These are phyloP conservation scores for Cercospora sp. DNA, from an alignment of 2,329 filamentous ascomycete species.

Conservation along the genomic window DNA sequence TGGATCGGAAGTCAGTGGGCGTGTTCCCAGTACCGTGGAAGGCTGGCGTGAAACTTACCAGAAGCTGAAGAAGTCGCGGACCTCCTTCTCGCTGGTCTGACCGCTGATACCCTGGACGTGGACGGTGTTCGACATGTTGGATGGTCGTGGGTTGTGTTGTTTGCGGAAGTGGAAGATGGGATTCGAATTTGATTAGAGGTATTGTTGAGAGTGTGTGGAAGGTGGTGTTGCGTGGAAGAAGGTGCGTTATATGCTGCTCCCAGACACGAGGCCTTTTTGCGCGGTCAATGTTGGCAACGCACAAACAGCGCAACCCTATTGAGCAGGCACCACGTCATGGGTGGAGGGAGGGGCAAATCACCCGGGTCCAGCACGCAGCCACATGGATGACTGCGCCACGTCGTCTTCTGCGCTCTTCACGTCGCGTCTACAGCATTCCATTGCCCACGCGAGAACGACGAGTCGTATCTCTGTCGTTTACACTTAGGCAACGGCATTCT, in stretches of 20 bases:
- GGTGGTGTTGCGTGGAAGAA: not conserved
- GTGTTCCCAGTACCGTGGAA: not conserved
- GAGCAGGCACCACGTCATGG: slow-evolving; percentile 4
- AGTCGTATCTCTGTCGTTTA: not conserved
- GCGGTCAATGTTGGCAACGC: slow-evolving; percentile 1
- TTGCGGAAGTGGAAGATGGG: not conserved
- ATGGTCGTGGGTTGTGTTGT: not conserved
- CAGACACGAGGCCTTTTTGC: not conserved
- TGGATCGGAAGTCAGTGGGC: slow-evolving; percentile 41
- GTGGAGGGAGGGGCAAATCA: not conserved
- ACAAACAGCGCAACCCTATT: not conserved
- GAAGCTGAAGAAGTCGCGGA: slow-evolving; percentile 97
- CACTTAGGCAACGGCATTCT: not conserved
- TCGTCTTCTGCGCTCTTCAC: not conserved
- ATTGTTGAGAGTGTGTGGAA: not conserved
- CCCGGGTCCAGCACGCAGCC: not conserved
- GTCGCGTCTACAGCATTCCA: not conserved
- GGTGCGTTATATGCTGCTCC: not conserved
- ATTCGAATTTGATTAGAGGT: not conserved
- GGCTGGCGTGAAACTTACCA: slow-evolving; percentile 56
- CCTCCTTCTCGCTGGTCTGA: slow-evolving; percentile 82
- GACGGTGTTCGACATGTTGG: slow-evolving; percentile 64
- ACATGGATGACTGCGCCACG: not conserved
- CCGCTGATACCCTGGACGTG: slow-evolving; percentile 85
- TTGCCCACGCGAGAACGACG: not conserved